Evolutionary conservation across 129 eudicot genomes (phyloP), one percentile per base, ranked within the genome.

Genomic region (Mikania micrantha): DNA sequence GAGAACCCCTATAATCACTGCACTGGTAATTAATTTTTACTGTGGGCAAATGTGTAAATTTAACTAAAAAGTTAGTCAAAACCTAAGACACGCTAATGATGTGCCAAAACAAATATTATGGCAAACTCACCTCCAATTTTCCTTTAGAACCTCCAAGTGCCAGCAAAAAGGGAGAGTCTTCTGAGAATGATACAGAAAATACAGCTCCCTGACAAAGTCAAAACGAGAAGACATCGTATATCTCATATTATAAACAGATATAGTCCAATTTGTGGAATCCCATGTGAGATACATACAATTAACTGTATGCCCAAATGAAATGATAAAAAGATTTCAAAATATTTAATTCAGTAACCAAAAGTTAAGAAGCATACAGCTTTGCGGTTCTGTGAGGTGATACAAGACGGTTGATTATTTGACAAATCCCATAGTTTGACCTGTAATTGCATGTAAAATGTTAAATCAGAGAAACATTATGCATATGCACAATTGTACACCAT

Each of bases 371-470:
- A 40, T 85, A 91, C 96, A 61, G 95, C 95, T 85, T 91, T 88
- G 3, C 88, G 96, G 73, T 91, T 91, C 50, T 77, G 77, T 21
- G 98, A 88, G 56, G 95, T 88, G 65, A 91, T 66, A 68, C 91
- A 88, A 2, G 98, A 85, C 57, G 98, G 96, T 74, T 85, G 83
- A 75, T 79, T 78, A 66, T 86, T 84, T 45, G 96, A 85, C 58
- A 91, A 50, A 72, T 92, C 98, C 98, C 98, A 91, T 17, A 91
- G 84, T 65, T 91, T 85, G 19, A 91, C 94, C 96, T 90, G 82
- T 74, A 42, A 66, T 53, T 54, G 17, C 65, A 69, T 29, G 59
- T 31, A 32, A 19, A n/a, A 29, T 47, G 13, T n/a, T 29, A 3
- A 34, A 36, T 17, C 21, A 42, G 27, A 29, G 16, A 35, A 10